phyloP scores from a whole-genome alignment of 2,329 filamentous ascomycete genomes.

The Lanzia echinophila region DNA sequence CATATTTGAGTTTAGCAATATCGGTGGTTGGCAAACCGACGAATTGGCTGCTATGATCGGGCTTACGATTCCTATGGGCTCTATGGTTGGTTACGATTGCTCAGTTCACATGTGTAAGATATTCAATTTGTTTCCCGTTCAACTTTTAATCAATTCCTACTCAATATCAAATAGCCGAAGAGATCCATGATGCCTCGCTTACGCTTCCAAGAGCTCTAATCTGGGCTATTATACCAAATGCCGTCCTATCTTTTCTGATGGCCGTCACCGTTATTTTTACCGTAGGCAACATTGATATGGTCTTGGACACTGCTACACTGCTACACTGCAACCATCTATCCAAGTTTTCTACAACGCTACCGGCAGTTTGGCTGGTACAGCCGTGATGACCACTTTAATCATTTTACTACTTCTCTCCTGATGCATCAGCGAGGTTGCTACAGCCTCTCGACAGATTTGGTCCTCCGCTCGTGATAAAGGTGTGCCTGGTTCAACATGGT shows the following conservation, averaged over 20 bases:
- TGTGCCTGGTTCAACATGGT: constrained; percentile 33
- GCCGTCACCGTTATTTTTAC: constrained; percentile 35
- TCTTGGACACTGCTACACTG: constrained; percentile 22
- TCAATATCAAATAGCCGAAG: constrained; percentile 35
- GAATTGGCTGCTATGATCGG: constrained; percentile 34
- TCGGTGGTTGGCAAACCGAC: constrained; percentile 28
- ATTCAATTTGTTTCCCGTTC: too few species aligned
- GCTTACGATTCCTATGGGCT: constrained; percentile 30
- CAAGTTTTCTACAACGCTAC: constrained; percentile 27
- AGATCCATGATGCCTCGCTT: constrained; percentile 40
- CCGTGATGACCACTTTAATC: constrained; percentile 39
- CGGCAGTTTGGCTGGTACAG: constrained; percentile 33
- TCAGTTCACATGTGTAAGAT: constrained; percentile 32
- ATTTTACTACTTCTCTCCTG: constrained; percentile 32
- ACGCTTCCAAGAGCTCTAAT: constrained; percentile 40
- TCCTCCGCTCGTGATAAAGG: constrained; percentile 39
- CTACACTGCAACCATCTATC: constrained; percentile 31
- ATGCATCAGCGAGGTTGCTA: constrained; percentile 32
- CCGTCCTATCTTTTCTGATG: constrained; percentile 34
- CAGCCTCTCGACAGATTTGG: constrained; percentile 33
- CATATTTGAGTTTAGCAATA: constrained; percentile 29
- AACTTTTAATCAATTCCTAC: too few species aligned
- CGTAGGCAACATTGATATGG: constrained; percentile 29
- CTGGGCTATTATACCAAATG: constrained; percentile 31
- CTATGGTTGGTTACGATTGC: constrained; percentile 20